Evolutionary conservation across 2,329 filamentous ascomycete species (phyloP).

Genomic region (Pseudogymnoascus sp.): DNA sequence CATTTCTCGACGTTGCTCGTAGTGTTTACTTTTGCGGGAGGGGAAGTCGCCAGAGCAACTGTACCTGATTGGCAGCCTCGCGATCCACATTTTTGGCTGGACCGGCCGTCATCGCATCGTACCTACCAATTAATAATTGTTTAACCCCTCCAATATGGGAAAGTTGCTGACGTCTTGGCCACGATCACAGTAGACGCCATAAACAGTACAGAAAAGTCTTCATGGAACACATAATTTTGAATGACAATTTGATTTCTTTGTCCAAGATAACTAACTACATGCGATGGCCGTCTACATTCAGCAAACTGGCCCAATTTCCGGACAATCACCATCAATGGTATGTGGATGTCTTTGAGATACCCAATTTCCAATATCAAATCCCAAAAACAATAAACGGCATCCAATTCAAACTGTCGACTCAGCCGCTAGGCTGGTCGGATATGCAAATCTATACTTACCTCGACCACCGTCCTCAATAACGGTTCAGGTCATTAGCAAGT

Average conservation of each 20-base stretch:
- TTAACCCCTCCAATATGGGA: neutral
- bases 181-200: neutral
- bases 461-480: neutral
- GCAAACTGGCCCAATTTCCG: neutral
- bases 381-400: neutral
- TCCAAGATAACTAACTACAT: neutral
- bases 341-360: neutral
- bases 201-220: neutral
- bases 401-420: neutral
- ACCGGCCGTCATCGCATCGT: neutral
- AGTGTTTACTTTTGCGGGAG: slow-evolving; percentile 8
- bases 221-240: neutral
- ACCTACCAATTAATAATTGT: neutral
- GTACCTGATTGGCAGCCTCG: slow-evolving; percentile 5
- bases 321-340: neutral
- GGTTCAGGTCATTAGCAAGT: neutral
- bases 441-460: neutral
- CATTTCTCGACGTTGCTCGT: neutral
- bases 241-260: neutral
- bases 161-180: neutral
- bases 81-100: slow-evolving; percentile 8
- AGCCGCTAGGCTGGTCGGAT: neutral
- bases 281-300: neutral
- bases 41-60: slow-evolving; percentile 8
- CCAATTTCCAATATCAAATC: neutral